A percentile compares a stretch with the other conserved stretches of the same genome.
Conservation (phyloP, 169 alveolate species). For the Miamiensis avidus region DNA sequence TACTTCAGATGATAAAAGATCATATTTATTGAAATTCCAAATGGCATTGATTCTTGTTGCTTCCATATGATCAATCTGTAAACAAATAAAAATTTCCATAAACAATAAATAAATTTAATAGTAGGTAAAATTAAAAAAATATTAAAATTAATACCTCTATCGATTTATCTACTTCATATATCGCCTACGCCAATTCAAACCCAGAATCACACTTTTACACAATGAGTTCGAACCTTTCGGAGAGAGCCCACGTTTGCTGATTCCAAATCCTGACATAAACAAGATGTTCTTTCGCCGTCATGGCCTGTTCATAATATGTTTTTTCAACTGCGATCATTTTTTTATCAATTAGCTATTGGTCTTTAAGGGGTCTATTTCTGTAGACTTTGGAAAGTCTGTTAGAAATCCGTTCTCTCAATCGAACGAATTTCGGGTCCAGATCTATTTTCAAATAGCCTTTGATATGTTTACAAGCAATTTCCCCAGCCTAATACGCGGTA, state of each 20-base stretch:
- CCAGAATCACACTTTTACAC: constrained; percentile 31
- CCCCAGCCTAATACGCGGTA: constrained; percentile 8
- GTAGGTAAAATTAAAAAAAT: not conserved
- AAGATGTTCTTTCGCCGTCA: constrained; percentile 22
- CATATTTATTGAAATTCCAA: constrained; percentile 17
- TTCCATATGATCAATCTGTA: constrained; percentile 13
- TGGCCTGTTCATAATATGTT: constrained; percentile 5
- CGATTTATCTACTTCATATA: not conserved
- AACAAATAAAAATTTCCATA: not conserved
- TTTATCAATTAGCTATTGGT: constrained; percentile 35
- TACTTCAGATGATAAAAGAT: too few species aligned
- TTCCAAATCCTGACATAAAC: constrained; percentile 47
- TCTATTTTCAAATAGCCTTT: constrained; percentile 5
- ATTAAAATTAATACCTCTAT: not conserved
- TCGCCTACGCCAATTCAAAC: constrained; percentile 24
- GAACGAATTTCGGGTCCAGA: constrained; percentile 21
- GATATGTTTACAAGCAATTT: not conserved
- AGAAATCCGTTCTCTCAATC: constrained; percentile 38
- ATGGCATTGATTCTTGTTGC: constrained; percentile 10
- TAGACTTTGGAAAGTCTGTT: constrained; percentile 37
- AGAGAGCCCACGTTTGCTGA: constrained; percentile 27
- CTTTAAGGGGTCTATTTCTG: constrained; percentile 39
- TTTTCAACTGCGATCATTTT: constrained; percentile 36
- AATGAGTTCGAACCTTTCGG: constrained; percentile 34
- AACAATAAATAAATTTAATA: not conserved